Percentiles rank a stretch among this genome's conserved stretches.
Conservation (phyloP, 768 basidiomycete genomes). For the Boletus vermiculosoides region DNA sequence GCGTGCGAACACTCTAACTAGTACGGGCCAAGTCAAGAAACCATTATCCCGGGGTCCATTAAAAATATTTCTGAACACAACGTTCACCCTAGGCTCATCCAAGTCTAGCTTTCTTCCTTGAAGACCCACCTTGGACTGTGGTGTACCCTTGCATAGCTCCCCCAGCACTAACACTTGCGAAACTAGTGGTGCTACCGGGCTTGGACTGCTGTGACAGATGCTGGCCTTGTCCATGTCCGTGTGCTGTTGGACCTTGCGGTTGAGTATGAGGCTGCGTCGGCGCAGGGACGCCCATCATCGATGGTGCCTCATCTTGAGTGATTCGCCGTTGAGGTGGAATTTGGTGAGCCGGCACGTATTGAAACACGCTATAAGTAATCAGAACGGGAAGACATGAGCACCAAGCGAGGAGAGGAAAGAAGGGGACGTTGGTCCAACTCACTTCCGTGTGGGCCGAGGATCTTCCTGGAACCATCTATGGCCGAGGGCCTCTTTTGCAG, state of each 20-base stretch:
- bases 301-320: conserved; percentile 88
- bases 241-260: conserved; percentile 43
- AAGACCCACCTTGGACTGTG: conserved; percentile 36
- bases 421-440: conserved; percentile 29
- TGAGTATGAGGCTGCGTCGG: conserved; percentile 45
- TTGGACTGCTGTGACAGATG: conserved; percentile 41
- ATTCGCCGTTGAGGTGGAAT: conserved; percentile 86
- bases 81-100: conserved; percentile 31
- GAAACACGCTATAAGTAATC: conserved; percentile 61
- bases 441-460: conserved; percentile 85
- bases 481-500: conserved; percentile 73
- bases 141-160: conserved; percentile 32
- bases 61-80: not conserved
- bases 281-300: conserved; percentile 69
- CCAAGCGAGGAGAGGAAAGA: not conserved
- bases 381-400: conserved; percentile 5
- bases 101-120: conserved; percentile 61
- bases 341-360: conserved; percentile 58
- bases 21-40: not conserved
- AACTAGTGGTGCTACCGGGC: conserved; percentile 60
- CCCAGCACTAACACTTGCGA: conserved; percentile 61
- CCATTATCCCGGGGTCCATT: not conserved
- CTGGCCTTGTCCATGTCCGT: conserved; percentile 48
- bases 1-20: no score
- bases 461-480: conserved; percentile 96